phyloP scores from a whole-genome alignment of 1,284 basidiomycete species.

The Ceratobasidium papillatum region DNA sequence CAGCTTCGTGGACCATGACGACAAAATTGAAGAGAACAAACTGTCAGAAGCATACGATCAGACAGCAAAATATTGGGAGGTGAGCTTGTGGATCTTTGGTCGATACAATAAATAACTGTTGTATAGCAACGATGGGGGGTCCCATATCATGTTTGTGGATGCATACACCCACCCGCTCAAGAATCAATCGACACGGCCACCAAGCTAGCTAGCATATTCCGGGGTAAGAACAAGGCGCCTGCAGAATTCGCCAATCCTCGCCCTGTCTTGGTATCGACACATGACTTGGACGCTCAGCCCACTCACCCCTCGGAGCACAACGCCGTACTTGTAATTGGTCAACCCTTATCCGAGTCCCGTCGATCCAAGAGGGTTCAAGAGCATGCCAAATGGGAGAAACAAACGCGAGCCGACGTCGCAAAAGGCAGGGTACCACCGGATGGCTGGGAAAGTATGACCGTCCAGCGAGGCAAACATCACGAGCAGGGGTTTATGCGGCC shows the following conservation, averaged over 20 bases:
- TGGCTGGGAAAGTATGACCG: conserved; percentile 13
- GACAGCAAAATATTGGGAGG: conserved; percentile 48
- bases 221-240: conserved; percentile 29
- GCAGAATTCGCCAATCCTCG: conserved; percentile 39
- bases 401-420: neutral
- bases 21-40: conserved; percentile 48
- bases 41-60: conserved; percentile 47
- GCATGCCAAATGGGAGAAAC: conserved; percentile 26
- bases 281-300: conserved; percentile 44
- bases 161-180: conserved; percentile 37
- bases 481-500: conserved; percentile 13
- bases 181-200: conserved; percentile 23
- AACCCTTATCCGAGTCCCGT: conserved; percentile 12
- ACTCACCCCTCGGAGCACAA: conserved; percentile 49
- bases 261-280: conserved; percentile 41
- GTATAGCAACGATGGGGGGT: conserved; percentile 32
- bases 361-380: neutral
- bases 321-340: conserved; percentile 42
- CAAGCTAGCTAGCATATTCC: conserved; percentile 13
- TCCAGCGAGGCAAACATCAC: neutral
- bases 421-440: conserved; percentile 10
- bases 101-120: neutral
- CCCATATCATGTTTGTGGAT: conserved; percentile 38
- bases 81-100: neutral
- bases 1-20: conserved; percentile 48